phyloP scores from a whole-genome alignment of 345 rosid species.

The Pseudoturritis turrita region DNA sequence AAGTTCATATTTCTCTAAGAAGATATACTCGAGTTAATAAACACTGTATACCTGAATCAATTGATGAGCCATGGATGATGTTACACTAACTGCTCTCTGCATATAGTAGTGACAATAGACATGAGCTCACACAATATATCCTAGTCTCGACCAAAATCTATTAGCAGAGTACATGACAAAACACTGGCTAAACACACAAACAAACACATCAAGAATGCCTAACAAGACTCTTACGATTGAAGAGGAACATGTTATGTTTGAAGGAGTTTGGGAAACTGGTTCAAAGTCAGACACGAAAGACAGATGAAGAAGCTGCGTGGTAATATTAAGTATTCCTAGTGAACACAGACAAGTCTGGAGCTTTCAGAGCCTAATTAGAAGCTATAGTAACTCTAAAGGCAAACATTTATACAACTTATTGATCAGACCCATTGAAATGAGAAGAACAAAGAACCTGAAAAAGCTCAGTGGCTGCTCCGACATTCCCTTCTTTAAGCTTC shows the following conservation, averaged over 20 bases:
- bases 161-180: not conserved
- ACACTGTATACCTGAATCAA: slow-evolving; percentile 57
- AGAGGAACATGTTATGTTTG: not conserved
- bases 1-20: not conserved
- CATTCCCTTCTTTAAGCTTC: slow-evolving; percentile 70
- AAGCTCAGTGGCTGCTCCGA: slow-evolving; percentile 60
- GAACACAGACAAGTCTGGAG: not conserved
- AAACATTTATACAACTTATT: not conserved
- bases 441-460: slow-evolving; percentile 54
- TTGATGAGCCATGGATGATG: slow-evolving; percentile 76
- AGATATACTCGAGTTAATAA: not conserved
- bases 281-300: not conserved
- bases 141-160: not conserved
- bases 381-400: not conserved
- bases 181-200: not conserved
- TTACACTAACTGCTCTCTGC: slow-evolving; percentile 78
- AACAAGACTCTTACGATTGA: not conserved
- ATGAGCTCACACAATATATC: slow-evolving; percentile 2
- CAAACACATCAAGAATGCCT: not conserved
- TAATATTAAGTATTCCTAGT: not conserved
- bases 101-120: not conserved
- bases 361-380: not conserved
- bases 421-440: not conserved
- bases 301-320: not conserved
- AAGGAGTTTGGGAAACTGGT: not conserved